Evolutionary conservation across 2,329 filamentous ascomycete species (phyloP), one percentile per base, ranked within the genome.

Genomic region (Fusarium equiseti): DNA sequence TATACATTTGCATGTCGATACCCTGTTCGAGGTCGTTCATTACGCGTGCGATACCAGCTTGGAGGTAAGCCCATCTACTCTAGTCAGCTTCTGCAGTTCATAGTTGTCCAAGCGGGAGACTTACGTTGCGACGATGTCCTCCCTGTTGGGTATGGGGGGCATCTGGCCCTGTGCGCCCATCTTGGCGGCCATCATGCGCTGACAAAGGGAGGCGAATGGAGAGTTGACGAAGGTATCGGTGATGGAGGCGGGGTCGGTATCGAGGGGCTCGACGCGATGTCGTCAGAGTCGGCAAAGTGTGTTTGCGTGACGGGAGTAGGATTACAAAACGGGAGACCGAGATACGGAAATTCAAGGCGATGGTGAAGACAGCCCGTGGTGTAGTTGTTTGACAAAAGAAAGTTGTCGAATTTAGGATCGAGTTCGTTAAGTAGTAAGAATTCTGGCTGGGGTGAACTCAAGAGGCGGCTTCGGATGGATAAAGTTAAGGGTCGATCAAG

Each of bases 1-100:
- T 98, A 83, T 98, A 98, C 86, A 93, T 95, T 75, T 92, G 89
- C 90, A 98, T 94, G 77, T 98, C 95, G 82, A 99, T 92, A 66
- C 96, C 96, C 72, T 94, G 92, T 77, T 95, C 92, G 29, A 98
- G 87, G 77, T 97, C 92, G 74, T 90, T 89, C 95, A 99, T 98
- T 78, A 99, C 97, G 79, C 91, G 93, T 72, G 94, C 90, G 73
- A 99, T 94, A 71, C 95, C 95, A 67, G 87, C 87, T 81, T 98
- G 91, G 55, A 99, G 87, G 81, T 97, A 98, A 63, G 87, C 85
- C 96, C 96, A 99, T 83, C 93, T 97, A 75, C 42, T 58, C 62
- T 12, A 31, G 68, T 80, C 60, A 80, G 77, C 67, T 40, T 54
- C 48, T 29, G 27, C 27, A 38, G 8, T 38, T 24, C 45, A 15